These are phyloP conservation scores for Scolecobasidium constrictum DNA, from an alignment of 2,329 filamentous ascomycete species.

Conservation along the genomic window DNA sequence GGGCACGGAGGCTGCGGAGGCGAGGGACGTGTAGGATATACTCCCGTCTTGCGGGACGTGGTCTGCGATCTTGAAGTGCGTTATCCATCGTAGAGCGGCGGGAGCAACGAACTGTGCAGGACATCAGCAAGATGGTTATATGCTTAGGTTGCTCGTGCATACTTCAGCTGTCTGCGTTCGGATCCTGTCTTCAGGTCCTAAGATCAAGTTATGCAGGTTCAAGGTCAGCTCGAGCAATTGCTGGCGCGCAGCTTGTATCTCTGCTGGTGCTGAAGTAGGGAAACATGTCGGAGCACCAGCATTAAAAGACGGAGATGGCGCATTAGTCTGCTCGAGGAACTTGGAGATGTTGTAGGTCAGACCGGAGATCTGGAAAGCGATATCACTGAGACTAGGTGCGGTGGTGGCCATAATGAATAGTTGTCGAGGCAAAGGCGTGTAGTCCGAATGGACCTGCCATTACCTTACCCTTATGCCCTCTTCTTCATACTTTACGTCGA, in stretches of 20 bases:
- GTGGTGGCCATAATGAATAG: conserved; percentile 1
- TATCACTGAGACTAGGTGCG: not conserved
- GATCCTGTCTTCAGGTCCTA: not conserved
- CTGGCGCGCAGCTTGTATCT: not conserved
- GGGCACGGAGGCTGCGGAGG: not conserved
- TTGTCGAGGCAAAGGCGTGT: not conserved
- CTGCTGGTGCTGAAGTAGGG: not conserved
- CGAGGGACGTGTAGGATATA: conserved; percentile 7
- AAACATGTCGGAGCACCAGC: not conserved
- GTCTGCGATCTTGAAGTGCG: conserved; percentile 7
- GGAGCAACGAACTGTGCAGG: not conserved
- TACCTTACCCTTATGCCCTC: too few species aligned
- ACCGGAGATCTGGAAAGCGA: not conserved
- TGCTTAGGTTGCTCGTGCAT: too few species aligned
- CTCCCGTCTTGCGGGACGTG: not conserved
- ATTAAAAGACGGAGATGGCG: not conserved
- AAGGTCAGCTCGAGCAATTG: not conserved
- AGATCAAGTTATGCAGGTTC: not conserved
- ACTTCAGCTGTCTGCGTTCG: not conserved
- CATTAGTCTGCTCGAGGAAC: not conserved
- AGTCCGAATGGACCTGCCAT: too few species aligned
- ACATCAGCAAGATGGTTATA: too few species aligned
- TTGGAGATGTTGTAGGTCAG: not conserved
- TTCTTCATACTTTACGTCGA: too few species aligned
- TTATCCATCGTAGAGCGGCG: conserved; percentile 5